Percentiles rank a stretch among this genome's conserved stretches.
Evolutionary conservation across 345 rosid species (phyloP).

Genomic region (Angophora floribunda): DNA sequence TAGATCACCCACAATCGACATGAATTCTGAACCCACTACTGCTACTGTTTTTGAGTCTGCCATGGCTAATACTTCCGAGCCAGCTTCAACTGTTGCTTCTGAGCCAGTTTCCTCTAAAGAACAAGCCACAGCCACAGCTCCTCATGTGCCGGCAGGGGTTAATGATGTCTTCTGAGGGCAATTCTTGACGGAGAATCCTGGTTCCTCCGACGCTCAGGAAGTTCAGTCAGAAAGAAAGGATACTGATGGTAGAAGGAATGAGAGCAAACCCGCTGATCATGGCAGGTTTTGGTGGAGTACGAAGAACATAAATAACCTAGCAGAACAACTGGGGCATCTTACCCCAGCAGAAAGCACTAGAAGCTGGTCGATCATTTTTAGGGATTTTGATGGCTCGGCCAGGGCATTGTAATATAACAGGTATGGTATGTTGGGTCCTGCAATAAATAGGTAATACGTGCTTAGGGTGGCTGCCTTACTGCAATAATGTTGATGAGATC

Average conservation of each 20-base stretch:
- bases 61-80: neutral
- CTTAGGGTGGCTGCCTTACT: neutral
- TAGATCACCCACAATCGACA: conserved; percentile 65
- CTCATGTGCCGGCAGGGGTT: conserved; percentile 44
- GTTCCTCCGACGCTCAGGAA: conserved; percentile 57
- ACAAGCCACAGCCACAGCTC: conserved; percentile 12
- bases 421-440: neutral
- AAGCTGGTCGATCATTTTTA: neutral
- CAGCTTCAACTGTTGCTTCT: conserved; percentile 8
- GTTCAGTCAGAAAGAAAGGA: conserved; percentile 80
- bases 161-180: conserved; percentile 97
- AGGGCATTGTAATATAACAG: neutral
- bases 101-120: conserved; percentile 29
- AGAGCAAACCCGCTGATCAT: conserved; percentile 36
- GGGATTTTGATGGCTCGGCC: neutral
- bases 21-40: conserved; percentile 55
- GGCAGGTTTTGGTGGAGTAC: conserved; percentile 63
- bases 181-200: conserved; percentile 95
- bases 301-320: conserved; percentile 55
- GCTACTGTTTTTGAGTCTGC: neutral
- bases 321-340: conserved; percentile 82
- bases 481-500: neutral
- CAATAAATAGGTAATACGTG: neutral
- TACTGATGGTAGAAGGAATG: conserved; percentile 20
- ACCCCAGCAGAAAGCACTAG: conserved; percentile 71